Percentiles rank a stretch among this genome's conserved stretches.
Conservation (phyloP, 345 rosid species). For the Excoecaria agallocha region DNA sequence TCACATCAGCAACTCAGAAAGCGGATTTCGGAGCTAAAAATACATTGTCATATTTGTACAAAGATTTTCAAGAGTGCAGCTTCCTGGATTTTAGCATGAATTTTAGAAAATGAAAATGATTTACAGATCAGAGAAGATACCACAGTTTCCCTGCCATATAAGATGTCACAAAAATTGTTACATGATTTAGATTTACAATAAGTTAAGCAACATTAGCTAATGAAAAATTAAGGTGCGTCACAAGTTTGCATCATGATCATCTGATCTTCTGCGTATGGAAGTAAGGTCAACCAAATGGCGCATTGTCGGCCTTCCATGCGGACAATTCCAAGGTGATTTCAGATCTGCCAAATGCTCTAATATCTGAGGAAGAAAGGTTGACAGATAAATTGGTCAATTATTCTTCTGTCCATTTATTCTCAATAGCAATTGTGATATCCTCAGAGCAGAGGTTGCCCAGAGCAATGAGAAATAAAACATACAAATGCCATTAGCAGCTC, state of each 20-base stretch:
- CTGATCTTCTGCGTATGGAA: conserved; percentile 33
- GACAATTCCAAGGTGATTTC: conserved; percentile 99
- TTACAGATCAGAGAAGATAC: neutral
- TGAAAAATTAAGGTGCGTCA: conserved; percentile 16
- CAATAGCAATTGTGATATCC: neutral
- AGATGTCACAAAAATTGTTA: neutral
- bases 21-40: no score
- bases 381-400: neutral
- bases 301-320: conserved; percentile 99
- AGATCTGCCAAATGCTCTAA: conserved; percentile 70
- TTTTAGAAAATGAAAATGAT: neutral
- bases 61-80: neutral
- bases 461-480: neutral
- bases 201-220: conserved; percentile 2
- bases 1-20: no score
- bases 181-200: neutral
- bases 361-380: conserved; percentile 46
- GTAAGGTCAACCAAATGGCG: conserved; percentile 87
- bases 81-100: neutral
- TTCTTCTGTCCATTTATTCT: neutral
- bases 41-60: neutral
- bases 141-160: neutral
- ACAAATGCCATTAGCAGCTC: neutral
- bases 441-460: neutral
- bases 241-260: conserved; percentile 24